phyloP scores from a whole-genome alignment of 2,329 filamentous ascomycete genomes.

The Xylariaceae sp. region DNA sequence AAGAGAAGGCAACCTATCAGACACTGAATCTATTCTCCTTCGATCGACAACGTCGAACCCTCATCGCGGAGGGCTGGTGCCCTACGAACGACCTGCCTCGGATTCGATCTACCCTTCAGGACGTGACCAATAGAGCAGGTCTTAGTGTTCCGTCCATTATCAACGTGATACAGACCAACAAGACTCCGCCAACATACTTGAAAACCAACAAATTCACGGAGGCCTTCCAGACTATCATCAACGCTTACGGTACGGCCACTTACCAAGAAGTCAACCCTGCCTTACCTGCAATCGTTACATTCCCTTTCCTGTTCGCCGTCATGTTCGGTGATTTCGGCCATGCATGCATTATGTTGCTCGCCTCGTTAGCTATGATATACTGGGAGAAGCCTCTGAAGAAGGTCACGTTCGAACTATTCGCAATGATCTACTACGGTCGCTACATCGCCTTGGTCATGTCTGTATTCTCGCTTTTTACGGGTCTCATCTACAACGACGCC shows the following conservation, averaged over 20 bases:
- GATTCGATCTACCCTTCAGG: slow-evolving; percentile 90
- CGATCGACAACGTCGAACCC: slow-evolving; percentile 87
- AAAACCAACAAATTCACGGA: slow-evolving; percentile 99
- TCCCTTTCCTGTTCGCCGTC: slow-evolving; percentile 99
- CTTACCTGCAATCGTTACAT: slow-evolving; percentile 91
- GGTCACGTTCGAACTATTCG: slow-evolving; percentile 86
- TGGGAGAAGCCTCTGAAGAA: slow-evolving; percentile 93
- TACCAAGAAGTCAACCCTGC: slow-evolving; percentile 97
- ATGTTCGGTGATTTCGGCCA: slow-evolving; percentile 99
- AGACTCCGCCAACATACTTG: slow-evolving; percentile 94
- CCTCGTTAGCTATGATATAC: slow-evolving; percentile 89
- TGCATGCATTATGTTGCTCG: slow-evolving; percentile 79
- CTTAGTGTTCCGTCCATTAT: slow-evolving; percentile 97
- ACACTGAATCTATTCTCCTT: slow-evolving; percentile 96
- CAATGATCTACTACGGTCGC: slow-evolving; percentile 97
- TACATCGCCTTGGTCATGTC: slow-evolving; percentile 99
- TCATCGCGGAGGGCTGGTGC: slow-evolving; percentile 97
- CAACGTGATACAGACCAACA: slow-evolving; percentile 95
- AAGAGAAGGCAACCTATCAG: slow-evolving; percentile 97
- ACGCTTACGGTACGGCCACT: slow-evolving; percentile 95
- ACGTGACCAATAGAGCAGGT: slow-evolving; percentile 93
- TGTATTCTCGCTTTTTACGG: slow-evolving; percentile 93
- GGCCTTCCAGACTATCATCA: slow-evolving; percentile 97
- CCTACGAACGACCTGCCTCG: slow-evolving; percentile 84
- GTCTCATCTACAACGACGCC: slow-evolving; percentile 94